Evolutionary conservation across 768 basidiomycete species (phyloP), one percentile per base, ranked within the genome.

Genomic region (Stropharia rugosoannulata): DNA sequence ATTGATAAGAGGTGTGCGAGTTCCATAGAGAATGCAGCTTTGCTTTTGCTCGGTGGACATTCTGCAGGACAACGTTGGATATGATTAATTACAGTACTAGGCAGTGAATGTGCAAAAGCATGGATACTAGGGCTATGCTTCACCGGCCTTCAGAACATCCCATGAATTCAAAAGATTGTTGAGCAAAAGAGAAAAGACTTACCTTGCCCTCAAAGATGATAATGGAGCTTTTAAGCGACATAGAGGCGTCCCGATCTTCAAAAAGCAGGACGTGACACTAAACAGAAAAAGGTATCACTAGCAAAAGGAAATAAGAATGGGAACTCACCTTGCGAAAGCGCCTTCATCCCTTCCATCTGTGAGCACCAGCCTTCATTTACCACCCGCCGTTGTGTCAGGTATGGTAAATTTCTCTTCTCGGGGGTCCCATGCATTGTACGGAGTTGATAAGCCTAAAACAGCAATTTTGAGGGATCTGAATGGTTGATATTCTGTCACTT

Each of bases 371-470:
- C 71, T 68, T 39, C 54, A 66, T 19, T 72, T 49, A 13, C 66
- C 12, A 69, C 74, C 25, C 73, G 65, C 13, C 67, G 60, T 38
- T 0, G 76, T 61, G 3, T 69, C 71, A 10, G 71, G 64, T 53
- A 81, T 80, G 2, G 81, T 66, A 62, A 95, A 93, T 15, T 72
- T 75, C 60, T 90, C 86, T 2, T 64, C 64, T 1, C 35, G 35
- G 1, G 69, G 43, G 65, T 90, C 79, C 91, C 91, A 94, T 7
- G 70, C 69, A 65, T 87, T 81, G 27, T 89, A 72, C 5, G 73
- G 62, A 12, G 91, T 92, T 0, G 90, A 87, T 4, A 82, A 77
- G 41, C 91, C 91, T 35, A 87, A 71, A 5, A 86, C 73, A 2
- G 80, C 81, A 67, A 77, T 73, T 54, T 78, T 79, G 29, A 93